Evolutionary conservation across 805 yeast species (phyloP).

Genomic region (Naumovozyma castellii): DNA sequence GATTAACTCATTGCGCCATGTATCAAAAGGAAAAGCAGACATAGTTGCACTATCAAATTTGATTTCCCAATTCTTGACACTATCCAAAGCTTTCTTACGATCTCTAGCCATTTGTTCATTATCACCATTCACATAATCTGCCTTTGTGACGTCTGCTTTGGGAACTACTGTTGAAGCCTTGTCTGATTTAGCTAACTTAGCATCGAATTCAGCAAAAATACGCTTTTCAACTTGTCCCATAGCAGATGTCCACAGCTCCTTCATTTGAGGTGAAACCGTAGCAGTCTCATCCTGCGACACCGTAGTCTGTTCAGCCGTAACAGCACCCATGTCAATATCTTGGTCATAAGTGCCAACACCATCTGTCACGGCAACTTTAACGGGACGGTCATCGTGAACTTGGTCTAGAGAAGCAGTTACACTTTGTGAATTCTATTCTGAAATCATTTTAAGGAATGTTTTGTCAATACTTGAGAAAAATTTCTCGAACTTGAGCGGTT

Average conservation of each 20-base stretch:
- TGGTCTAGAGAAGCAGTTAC: no score
- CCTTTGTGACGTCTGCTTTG: background rate
- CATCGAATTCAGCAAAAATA: background rate
- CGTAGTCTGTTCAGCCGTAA: background rate
- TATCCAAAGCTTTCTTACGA: background rate
- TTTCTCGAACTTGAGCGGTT: no score
- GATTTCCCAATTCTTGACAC: background rate
- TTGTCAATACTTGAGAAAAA: no score
- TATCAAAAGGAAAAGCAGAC: background rate
- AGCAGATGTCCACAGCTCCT: background rate
- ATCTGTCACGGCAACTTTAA: background rate
- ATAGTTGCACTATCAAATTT: background rate
- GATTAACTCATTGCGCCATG: background rate
- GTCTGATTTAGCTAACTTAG: background rate
- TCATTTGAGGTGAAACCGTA: background rate
- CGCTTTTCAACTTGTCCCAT: background rate
- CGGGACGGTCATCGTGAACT: background rate
- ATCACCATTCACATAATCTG: no score
- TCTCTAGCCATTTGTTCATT: background rate
- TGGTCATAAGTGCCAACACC: background rate
- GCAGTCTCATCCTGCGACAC: no score
- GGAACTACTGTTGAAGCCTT: background rate
- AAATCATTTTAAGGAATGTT: no score
- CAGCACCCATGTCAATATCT: background rate
- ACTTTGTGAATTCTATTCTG: background rate